A percentile compares a stretch with the other conserved stretches of the same genome.
These are phyloP conservation scores for Podaxis rugospora DNA, from an alignment of 768 basidiomycete genomes.

Conservation along the genomic window DNA sequence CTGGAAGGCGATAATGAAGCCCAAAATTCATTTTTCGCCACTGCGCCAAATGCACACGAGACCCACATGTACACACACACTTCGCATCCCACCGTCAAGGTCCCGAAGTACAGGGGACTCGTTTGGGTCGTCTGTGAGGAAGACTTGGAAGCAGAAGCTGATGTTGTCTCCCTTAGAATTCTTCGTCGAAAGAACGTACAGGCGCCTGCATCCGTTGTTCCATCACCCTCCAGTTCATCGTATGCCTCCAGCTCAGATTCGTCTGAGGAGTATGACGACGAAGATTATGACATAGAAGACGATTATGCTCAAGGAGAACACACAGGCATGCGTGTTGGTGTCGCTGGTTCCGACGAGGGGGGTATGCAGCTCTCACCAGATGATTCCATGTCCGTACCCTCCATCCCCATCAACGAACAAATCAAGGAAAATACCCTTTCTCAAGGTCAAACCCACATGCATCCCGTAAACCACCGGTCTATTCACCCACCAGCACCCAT, in stretches of 20 bases:
- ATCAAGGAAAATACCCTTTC: conserved; percentile 11
- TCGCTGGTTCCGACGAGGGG: conserved; percentile 10
- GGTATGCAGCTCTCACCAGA: conserved; percentile 4
- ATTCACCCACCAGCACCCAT: conserved; percentile 7
- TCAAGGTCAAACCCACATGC: conserved; percentile 45
- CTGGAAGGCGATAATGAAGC: conserved; percentile 76
- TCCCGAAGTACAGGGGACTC: conserved; percentile 62
- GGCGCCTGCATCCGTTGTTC: conserved; percentile 9
- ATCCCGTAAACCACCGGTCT: conserved; percentile 39
- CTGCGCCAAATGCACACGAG: conserved; percentile 18
- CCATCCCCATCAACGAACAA: conserved; percentile 22
- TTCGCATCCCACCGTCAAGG: conserved; percentile 16
- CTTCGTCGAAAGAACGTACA: conserved; percentile 24
- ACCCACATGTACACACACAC: conserved; percentile 2
- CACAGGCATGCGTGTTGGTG: background rate
- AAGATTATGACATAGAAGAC: conserved; percentile 18
- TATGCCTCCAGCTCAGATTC: conserved; percentile 17
- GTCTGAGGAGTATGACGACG: conserved; percentile 24
- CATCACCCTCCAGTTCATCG: conserved; percentile 12
- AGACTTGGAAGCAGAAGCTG: conserved; percentile 40
- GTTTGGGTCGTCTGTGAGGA: conserved; percentile 83
- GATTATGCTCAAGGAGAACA: conserved; percentile 15
- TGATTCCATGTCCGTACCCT: conserved; percentile 1
- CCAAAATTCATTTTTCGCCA: conserved; percentile 78
- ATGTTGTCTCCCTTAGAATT: conserved; percentile 30